These are phyloP conservation scores for Aspergillus sp. DNA, from an alignment of 2,329 filamentous ascomycete species.

Conservation along the genomic window DNA sequence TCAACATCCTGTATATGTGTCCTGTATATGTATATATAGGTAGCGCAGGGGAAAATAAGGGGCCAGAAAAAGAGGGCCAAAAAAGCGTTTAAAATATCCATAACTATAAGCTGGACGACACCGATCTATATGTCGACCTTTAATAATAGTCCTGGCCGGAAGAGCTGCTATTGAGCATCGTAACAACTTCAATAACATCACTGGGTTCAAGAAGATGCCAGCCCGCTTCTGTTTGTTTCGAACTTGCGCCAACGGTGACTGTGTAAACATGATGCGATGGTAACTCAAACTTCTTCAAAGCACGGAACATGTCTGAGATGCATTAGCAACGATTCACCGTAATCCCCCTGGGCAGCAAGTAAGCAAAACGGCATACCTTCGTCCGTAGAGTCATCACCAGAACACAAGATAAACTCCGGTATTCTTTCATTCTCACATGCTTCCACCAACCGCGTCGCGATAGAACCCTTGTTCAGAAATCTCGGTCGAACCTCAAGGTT, in stretches of 20 bases:
- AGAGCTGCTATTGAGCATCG: slow-evolving; percentile 51
- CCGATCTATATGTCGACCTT: background rate
- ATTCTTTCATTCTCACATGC: slow-evolving; percentile 64
- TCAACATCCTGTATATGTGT: slow-evolving; percentile 2
- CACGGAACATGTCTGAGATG: slow-evolving; percentile 73
- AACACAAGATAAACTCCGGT: slow-evolving; percentile 83
- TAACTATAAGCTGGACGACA: background rate
- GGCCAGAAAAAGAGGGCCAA: too few relatives aligned
- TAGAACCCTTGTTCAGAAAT: slow-evolving; percentile 98
- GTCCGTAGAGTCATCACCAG: slow-evolving; percentile 95
- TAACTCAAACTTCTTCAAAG: slow-evolving; percentile 61
- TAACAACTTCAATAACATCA: slow-evolving; percentile 73
- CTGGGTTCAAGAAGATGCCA: slow-evolving; percentile 88
- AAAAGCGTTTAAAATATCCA: background rate
- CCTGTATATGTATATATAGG: too few relatives aligned
- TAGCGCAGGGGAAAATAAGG: background rate
- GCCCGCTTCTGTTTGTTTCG: slow-evolving; percentile 84
- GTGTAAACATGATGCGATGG: slow-evolving; percentile 73
- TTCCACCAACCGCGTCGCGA: slow-evolving; percentile 77
- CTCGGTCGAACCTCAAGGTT: slow-evolving; percentile 95
- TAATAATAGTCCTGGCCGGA: slow-evolving; percentile 28
- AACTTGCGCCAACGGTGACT: slow-evolving; percentile 86
- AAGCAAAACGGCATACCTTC: slow-evolving; percentile 64
- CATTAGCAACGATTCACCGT: background rate
- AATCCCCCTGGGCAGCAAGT: background rate